Base-by-base conservation (phyloP, 1,284 basidiomycete species). In the Jaminaea rosea region DNA sequence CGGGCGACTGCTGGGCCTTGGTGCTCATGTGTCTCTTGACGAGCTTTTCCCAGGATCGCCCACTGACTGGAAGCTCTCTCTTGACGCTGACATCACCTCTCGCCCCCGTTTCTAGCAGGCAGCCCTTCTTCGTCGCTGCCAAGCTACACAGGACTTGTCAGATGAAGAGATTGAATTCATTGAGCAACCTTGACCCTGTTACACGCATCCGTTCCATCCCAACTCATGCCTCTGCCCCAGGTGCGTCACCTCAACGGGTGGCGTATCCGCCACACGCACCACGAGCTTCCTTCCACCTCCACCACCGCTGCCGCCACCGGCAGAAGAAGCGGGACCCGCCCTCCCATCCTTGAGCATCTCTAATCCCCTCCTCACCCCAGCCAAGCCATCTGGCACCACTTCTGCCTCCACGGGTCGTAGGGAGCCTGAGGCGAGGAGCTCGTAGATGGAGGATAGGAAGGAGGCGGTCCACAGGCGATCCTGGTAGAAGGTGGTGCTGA, bases 271-370 rank as follows among this genome's bases (percentile, higher is more conserved):
- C 2, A 67, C 49, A 8, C 58, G 32, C 0, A 65, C 58, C 3
- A 69, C 62, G 17, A 69, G 52, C 56, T 69, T 69, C n/a, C 41
- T 41, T n/a, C n/a, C n/a, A n/a, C n/a, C n/a, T n/a, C n/a, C n/a
- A n/a, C n/a, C n/a, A n/a, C n/a, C n/a, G n/a, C n/a, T n/a, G n/a
- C n/a, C n/a, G n/a, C n/a, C n/a, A n/a, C n/a, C n/a, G n/a, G n/a
- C n/a, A n/a, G n/a, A n/a, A n/a, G n/a, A n/a, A n/a, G n/a, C n/a
- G n/a, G n/a, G n/a, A n/a, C n/a, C n/a, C 0, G 65, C 65, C 15
- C 64, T 28, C 15, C 63, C 63, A 29, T 67, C 59, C 24, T 60
- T 48, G 2, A 69, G 47, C 47, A 49, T 15, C 39, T 69, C 67
- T 19, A 69, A 46, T 6, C 67, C 67, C 13, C 49, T 48, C 52